Percentiles rank a stretch among this genome's conserved stretches.
Evolutionary conservation across 495 filamentous ascomycete species (phyloP).

Genomic region (Cairneyella variabilis): DNA sequence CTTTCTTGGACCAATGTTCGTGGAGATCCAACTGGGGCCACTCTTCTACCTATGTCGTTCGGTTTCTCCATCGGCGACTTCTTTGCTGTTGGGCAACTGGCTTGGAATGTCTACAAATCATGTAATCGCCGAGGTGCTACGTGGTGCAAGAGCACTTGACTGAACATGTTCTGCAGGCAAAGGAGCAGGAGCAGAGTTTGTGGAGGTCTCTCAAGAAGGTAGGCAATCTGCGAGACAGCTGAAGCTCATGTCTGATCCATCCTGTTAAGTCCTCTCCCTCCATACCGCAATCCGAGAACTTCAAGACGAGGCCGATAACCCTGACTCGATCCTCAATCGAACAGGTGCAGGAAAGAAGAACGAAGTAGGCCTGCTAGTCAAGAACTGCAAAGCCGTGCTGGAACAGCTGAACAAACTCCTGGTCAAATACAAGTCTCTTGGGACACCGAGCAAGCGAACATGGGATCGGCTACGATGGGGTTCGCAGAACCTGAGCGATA

Average conservation of each 20-base stretch:
- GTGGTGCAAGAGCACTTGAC: background rate
- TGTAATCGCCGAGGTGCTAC: background rate
- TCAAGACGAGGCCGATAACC: constrained; percentile 12
- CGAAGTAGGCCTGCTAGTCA: background rate
- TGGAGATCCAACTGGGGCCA: background rate
- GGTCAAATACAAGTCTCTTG: constrained; percentile 13
- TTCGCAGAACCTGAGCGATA: background rate
- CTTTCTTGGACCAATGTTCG: background rate
- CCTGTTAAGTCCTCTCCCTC: constrained; percentile 4
- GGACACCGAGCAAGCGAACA: constrained; percentile 4
- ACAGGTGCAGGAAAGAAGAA: constrained; percentile 1
- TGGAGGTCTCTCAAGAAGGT: constrained; percentile 10
- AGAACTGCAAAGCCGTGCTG: background rate
- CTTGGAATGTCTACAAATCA: constrained; percentile 11
- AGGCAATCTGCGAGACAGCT: background rate
- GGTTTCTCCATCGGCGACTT: constrained; percentile 4
- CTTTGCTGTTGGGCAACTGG: too few relatives aligned
- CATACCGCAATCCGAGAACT: constrained; percentile 12
- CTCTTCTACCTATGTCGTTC: background rate
- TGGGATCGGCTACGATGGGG: constrained; percentile 13
- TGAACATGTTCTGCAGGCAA: constrained; percentile 1
- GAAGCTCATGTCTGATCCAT: background rate
- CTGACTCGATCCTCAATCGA: constrained; percentile 9
- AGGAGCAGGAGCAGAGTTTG: constrained; percentile 8
- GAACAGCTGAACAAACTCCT: constrained; percentile 6